phyloP scores from a whole-genome alignment of 768 basidiomycete species.

The Boletus eberwhitei region DNA sequence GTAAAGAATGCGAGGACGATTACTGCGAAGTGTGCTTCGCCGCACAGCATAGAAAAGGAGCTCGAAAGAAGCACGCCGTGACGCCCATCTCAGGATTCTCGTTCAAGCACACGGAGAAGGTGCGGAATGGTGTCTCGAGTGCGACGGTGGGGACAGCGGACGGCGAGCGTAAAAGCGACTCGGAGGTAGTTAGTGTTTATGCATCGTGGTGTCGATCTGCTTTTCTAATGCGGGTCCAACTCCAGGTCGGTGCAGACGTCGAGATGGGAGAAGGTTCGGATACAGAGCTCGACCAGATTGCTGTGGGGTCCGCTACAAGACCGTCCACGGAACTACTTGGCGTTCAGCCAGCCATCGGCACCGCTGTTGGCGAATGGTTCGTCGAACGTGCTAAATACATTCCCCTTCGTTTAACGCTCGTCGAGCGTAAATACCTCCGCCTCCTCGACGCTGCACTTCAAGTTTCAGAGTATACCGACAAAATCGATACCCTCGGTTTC shows the following conservation, averaged over 20 bases:
- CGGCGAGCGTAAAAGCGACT: slow-evolving; percentile 5
- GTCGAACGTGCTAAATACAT: slow-evolving; percentile 78
- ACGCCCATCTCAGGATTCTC: slow-evolving; percentile 40
- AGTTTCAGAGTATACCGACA: slow-evolving; percentile 88
- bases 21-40: slow-evolving; percentile 88
- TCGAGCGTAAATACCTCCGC: slow-evolving; percentile 80
- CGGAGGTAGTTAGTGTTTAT: slow-evolving; percentile 17
- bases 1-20: slow-evolving; percentile 66
- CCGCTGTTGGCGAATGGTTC: slow-evolving; percentile 79
- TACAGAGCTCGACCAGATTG: slow-evolving; percentile 38
- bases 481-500: slow-evolving; percentile 79
- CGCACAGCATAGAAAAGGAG: slow-evolving; percentile 80
- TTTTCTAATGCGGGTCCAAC: slow-evolving; percentile 3
- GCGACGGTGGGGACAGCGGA: not conserved
- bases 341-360: slow-evolving; percentile 57
- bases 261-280: slow-evolving; percentile 36
- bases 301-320: slow-evolving; percentile 22
- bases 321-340: slow-evolving; percentile 37
- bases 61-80: slow-evolving; percentile 59
- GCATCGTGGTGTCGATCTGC: not conserved
- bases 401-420: slow-evolving; percentile 69
- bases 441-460: slow-evolving; percentile 81
- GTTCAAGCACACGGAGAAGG: slow-evolving; percentile 5
- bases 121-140: slow-evolving; percentile 14
- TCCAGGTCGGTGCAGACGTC: slow-evolving; percentile 32